Evolutionary conservation across 768 basidiomycete species (phyloP), one percentile per base, ranked within the genome.

Genomic region (Rhizopogon rudus): DNA sequence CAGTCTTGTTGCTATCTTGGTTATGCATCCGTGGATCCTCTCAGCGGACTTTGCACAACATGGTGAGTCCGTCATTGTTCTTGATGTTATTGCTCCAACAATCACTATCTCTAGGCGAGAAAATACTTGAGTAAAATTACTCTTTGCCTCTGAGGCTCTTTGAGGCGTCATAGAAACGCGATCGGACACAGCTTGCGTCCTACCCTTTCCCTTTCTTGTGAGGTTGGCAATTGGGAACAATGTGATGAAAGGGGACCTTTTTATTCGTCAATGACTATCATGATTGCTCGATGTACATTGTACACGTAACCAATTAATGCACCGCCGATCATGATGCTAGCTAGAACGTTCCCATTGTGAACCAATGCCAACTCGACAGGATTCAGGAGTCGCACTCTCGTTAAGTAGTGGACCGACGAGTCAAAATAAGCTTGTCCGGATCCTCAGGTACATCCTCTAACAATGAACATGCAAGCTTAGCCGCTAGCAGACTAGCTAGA

Each of bases 1-100:
- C 42, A 17, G 46, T 44, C 22, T 48, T 12, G 28, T 35, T 55
- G 3, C 12, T 65, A 31, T 50, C 44, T 37, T n/a, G 57, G 28
- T 52, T 14, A 14, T 63, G 57, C 39, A 52, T 20, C 5, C 46
- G 51, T 10, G 58, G 63, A 35, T 42, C 48, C 9, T 13, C 14
- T 49, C 20, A 6, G 20, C 31, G 12, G 31, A 48, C 33, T 33
- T 33, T 14, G 7, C 33, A 37, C 8, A 35, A 22, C 33, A 20
- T 37, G 33, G 33, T 49, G 20, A 37, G 33, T 49, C 9, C 12
- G 22, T 49, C 20, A 10, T 37, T 49, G 48, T 16, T 49, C 13
- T 49, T 5, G 33, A 49, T 35, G 33, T 3, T 6, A 37, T 49
- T 20, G 14, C 5, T 22, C 22, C 20, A 49, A 37, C 20, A 25